phyloP scores from a whole-genome alignment of 345 rosid genomes.

The Sisymbrium irio region DNA sequence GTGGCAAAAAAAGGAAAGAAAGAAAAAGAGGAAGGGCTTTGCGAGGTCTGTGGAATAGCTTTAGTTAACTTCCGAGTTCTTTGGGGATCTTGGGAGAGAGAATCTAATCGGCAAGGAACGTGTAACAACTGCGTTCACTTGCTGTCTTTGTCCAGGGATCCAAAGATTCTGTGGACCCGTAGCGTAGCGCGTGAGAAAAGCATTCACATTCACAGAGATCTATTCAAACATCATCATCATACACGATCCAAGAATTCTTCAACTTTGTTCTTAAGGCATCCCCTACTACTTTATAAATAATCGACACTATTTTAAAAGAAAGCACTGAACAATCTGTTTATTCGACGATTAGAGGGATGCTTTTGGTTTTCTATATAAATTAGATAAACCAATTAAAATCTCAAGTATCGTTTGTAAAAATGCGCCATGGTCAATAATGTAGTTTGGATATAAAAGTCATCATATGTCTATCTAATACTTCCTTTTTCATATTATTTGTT shows the following conservation, averaged over 20 bases:
- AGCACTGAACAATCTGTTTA: too few species aligned
- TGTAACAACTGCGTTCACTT: conserved; percentile 36
- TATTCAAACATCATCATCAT: not conserved
- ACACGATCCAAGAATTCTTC: not conserved
- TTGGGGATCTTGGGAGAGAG: conserved; percentile 25
- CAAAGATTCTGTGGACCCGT: conserved; percentile 14
- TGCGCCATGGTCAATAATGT: too few species aligned
- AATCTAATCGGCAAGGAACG: conserved; percentile 23
- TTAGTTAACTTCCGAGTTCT: conserved; percentile 25
- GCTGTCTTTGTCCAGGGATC: conserved; percentile 28
- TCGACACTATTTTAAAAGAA: not conserved
- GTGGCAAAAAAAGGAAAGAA: not conserved
- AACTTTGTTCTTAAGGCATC: not conserved
- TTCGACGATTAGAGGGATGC: too few species aligned
- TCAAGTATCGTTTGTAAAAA: too few species aligned
- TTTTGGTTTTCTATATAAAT: too few species aligned
- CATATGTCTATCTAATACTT: too few species aligned
- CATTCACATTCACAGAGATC: not conserved
- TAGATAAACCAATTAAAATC: too few species aligned
- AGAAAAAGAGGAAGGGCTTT: not conserved
- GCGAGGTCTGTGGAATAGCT: conserved; percentile 25
- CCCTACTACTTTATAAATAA: not conserved
- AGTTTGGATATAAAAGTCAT: too few species aligned
- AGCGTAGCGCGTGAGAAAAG: conserved; percentile 13
- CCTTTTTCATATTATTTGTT: too few species aligned